A percentile compares a stretch with the other conserved stretches of the same genome.
These are phyloP conservation scores for Elongisporangium prolatum DNA, from an alignment of 352 stramenopile species.

Conservation along the genomic window DNA sequence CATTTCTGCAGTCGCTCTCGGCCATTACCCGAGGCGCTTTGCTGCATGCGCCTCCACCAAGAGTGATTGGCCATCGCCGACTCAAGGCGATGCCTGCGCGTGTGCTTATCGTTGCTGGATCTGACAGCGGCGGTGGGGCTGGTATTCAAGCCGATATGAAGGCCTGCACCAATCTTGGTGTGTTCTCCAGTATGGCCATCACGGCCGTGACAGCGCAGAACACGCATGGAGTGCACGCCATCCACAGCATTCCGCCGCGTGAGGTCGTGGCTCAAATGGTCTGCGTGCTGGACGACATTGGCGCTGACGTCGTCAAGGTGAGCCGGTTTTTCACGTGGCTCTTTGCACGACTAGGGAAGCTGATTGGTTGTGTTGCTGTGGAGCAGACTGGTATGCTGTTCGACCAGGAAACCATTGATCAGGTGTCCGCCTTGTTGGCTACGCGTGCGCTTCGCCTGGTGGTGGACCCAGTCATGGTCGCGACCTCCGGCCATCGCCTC, in stretches of 20 bases:
- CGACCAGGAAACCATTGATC: conserved; percentile 69
- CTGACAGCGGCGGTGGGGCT: conserved; percentile 86
- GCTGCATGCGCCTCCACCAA: not conserved
- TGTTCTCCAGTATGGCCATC: conserved; percentile 82
- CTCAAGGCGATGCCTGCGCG: conserved; percentile 10
- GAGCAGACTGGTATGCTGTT: conserved; percentile 88
- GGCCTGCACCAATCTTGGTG: conserved; percentile 82
- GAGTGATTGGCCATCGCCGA: not conserved
- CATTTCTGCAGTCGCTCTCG: conserved; percentile 18
- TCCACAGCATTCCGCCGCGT: conserved; percentile 44
- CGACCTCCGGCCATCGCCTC: conserved; percentile 81
- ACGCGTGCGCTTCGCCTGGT: conserved; percentile 60
- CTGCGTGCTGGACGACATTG: conserved; percentile 88
- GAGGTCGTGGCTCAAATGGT: conserved; percentile 80
- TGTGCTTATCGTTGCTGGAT: conserved; percentile 92
- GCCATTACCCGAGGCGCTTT: not conserved
- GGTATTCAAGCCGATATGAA: conserved; percentile 94
- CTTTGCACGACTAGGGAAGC: not conserved
- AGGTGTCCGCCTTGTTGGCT: conserved; percentile 57
- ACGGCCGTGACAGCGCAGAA: conserved; percentile 92
- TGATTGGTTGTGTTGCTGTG: not conserved
- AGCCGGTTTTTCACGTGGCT: not conserved
- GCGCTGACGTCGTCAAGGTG: conserved; percentile 84
- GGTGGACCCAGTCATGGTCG: conserved; percentile 94
- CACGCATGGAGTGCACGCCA: conserved; percentile 47